A percentile compares a stretch with the other conserved stretches of the same genome.
Conservation (phyloP, 495 filamentous ascomycete species). For the Talaromyces borbonicus region DNA sequence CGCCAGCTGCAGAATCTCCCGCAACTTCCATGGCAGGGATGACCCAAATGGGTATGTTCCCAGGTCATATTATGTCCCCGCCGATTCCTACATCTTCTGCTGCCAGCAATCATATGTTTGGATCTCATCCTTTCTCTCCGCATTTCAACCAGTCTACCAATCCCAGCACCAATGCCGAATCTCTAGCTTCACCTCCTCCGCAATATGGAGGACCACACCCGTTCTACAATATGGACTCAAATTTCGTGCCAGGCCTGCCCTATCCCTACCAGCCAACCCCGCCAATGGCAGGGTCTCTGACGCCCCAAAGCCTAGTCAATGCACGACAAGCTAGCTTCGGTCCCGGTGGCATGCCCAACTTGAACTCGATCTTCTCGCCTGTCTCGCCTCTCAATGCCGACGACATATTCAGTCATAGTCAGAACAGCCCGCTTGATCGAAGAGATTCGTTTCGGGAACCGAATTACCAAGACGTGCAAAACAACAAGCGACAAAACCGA, state of each 20-base stretch:
- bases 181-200: constrained; percentile 48
- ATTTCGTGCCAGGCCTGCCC: constrained; percentile 26
- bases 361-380: constrained; percentile 35
- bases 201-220: constrained; percentile 35
- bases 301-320: constrained; percentile 36
- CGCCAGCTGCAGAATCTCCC: constrained; percentile 60
- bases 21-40: constrained; percentile 56
- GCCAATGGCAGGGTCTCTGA: constrained; percentile 32
- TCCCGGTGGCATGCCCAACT: constrained; percentile 25
- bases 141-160: constrained; percentile 41
- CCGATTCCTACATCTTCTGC: constrained; percentile 41
- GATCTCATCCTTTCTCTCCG: constrained; percentile 33
- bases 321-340: constrained; percentile 23
- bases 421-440: neutral
- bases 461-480: neutral
- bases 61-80: constrained; percentile 46
- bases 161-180: constrained; percentile 49
- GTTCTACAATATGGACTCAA: constrained; percentile 33
- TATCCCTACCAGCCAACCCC: constrained; percentile 38
- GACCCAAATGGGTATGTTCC: constrained; percentile 47
- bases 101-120: constrained; percentile 29
- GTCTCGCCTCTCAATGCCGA: constrained; percentile 35
- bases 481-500: neutral
- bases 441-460: constrained; percentile 1
- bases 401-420: constrained; percentile 17